Conservation (phyloP, 306 rosid species). For the Quercus berberidifolia region DNA sequence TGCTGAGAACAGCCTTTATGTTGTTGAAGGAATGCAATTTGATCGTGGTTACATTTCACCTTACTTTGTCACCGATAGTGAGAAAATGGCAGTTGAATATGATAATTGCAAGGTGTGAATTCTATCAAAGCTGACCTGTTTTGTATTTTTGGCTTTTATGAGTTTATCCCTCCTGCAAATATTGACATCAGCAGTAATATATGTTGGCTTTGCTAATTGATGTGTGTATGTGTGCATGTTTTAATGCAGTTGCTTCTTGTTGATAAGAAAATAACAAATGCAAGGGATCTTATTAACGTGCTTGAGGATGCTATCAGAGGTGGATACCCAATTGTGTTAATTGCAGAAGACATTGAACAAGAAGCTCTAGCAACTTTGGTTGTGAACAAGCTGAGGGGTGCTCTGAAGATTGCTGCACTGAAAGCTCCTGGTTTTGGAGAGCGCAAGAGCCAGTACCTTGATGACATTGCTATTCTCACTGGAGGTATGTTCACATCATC, state of each 20-base stretch:
- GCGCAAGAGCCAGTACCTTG: constrained; percentile 99
- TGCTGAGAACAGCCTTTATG: constrained; percentile 88
- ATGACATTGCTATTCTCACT: constrained; percentile 91
- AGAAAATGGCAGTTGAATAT: constrained; percentile 92
- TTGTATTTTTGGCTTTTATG: not conserved
- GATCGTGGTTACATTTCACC: constrained; percentile 98
- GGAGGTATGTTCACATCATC: constrained; percentile 53
- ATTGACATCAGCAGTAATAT: not conserved
- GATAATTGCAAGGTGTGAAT: constrained; percentile 86
- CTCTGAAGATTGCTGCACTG: constrained; percentile 94
- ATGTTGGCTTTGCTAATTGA: not conserved
- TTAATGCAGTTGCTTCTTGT: constrained; percentile 88
- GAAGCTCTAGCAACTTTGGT: constrained; percentile 97
- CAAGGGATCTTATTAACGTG: constrained; percentile 86
- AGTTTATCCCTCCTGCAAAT: not conserved
- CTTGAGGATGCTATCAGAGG: constrained; percentile 92
- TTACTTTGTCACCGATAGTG: constrained; percentile 95
- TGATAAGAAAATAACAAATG: constrained; percentile 90
- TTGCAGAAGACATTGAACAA: constrained; percentile 96
- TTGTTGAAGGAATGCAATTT: constrained; percentile 99
- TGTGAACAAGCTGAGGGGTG: constrained; percentile 95
- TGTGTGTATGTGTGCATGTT: not conserved
- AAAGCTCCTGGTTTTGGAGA: constrained; percentile 99
- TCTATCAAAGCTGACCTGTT: not conserved
- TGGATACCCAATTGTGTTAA: constrained; percentile 76